Evolutionary conservation across 1,284 basidiomycete genomes (phyloP).

Genomic region (Cryptococcus wingfieldii): DNA sequence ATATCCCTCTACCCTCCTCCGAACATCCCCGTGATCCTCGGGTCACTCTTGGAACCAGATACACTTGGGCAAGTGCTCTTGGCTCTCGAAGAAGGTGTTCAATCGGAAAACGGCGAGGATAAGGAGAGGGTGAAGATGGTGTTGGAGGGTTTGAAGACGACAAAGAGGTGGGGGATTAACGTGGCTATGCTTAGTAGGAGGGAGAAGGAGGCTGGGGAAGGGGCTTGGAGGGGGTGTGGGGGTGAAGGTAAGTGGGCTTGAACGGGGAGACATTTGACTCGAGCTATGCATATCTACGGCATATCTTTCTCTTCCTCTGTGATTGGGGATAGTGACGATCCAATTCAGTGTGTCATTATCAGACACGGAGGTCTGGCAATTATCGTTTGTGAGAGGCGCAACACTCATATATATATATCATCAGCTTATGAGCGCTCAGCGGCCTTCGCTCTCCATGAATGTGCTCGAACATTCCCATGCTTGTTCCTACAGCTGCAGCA

Average conservation of each 20-base stretch:
- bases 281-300: not conserved
- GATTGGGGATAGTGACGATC: not conserved
- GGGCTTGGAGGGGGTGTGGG: constrained; percentile 19
- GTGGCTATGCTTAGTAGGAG: constrained; percentile 28
- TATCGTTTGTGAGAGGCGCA: too few species aligned
- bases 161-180: constrained; percentile 37
- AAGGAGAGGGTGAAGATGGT: constrained; percentile 13
- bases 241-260: constrained; percentile 18
- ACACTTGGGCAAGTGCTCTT: constrained; percentile 28
- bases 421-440: too few species aligned
- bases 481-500: too few species aligned
- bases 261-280: not conserved
- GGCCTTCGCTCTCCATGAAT: too few species aligned
- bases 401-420: too few species aligned
- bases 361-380: too few species aligned
- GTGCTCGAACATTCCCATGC: too few species aligned
- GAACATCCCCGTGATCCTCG: constrained; percentile 23
- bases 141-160: constrained; percentile 21
- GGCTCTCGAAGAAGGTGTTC: constrained; percentile 11
- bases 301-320: not conserved
- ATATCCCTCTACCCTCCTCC: constrained; percentile 23
- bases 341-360: too few species aligned
- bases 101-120: not conserved
- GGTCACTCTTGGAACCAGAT: constrained; percentile 41
- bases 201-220: constrained; percentile 22